These are phyloP conservation scores for Beauveria medogensis DNA, from an alignment of 2,329 filamentous ascomycete species.

Conservation along the genomic window DNA sequence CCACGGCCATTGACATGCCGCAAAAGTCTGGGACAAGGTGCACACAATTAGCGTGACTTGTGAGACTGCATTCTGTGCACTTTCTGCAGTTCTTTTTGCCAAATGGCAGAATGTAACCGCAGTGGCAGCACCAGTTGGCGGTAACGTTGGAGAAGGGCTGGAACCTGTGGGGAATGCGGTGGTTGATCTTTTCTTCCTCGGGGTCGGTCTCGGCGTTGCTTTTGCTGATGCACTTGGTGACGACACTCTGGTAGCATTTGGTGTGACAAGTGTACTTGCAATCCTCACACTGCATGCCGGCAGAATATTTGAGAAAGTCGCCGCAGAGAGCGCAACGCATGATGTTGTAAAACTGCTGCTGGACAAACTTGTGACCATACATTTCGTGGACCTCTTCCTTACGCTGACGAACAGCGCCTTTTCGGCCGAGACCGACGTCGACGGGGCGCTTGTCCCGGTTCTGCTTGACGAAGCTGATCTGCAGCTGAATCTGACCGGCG, in stretches of 20 bases:
- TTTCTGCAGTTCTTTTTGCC: constrained; percentile 92
- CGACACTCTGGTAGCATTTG: constrained; percentile 92
- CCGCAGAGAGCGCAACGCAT: constrained; percentile 98
- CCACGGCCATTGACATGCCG: constrained; percentile 97
- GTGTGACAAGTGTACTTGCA: constrained; percentile 99
- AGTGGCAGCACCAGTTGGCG: constrained; percentile 99
- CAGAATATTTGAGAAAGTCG: constrained; percentile 96
- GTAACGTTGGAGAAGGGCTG: constrained; percentile 95
- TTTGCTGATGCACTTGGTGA: constrained; percentile 99
- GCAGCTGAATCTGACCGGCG: constrained; percentile 83
- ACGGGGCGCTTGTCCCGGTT: constrained; percentile 74
- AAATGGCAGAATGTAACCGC: constrained; percentile 89
- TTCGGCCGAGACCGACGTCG: constrained; percentile 84
- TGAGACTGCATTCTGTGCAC: constrained; percentile 85
- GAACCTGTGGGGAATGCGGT: constrained; percentile 96
- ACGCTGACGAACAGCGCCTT: constrained; percentile 91
- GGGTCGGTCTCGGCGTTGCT: constrained; percentile 97
- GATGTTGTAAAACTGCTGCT: constrained; percentile 99
- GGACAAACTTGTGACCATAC: constrained; percentile 97
- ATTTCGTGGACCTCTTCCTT: constrained; percentile 99
- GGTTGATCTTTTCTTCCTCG: constrained; percentile 99
- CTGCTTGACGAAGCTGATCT: constrained; percentile 87
- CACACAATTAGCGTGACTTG: constrained; percentile 82
- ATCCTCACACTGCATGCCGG: constrained; percentile 98
- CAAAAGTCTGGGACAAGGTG: constrained; percentile 98